Evolutionary conservation across 306 rosid genomes (phyloP).

Genomic region (Heteromeles arbutifolia): DNA sequence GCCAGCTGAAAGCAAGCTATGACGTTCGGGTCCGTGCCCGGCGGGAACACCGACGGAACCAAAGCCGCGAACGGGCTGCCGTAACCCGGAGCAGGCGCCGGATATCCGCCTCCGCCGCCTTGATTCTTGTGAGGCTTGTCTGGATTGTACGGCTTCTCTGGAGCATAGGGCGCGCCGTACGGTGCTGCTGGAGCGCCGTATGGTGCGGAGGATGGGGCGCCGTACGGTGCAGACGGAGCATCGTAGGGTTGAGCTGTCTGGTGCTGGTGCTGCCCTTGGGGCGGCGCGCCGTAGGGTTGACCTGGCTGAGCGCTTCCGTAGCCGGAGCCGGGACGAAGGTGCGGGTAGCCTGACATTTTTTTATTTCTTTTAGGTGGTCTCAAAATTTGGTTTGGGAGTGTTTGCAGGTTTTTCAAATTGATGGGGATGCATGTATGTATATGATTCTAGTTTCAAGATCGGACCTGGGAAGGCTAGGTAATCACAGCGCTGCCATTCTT

Average conservation of each 20-base stretch:
- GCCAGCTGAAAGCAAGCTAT: constrained; percentile 82
- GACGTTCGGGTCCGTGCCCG: constrained; percentile 80
- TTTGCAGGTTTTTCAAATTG: neutral
- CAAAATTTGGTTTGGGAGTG: neutral
- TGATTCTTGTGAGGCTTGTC: constrained; percentile 22
- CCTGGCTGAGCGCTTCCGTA: constrained; percentile 27
- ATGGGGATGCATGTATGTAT: neutral
- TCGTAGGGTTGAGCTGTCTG: constrained; percentile 14
- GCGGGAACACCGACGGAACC: constrained; percentile 80
- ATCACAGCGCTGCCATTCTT: neutral
- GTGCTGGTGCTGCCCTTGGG: neutral
- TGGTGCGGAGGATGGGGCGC: neutral
- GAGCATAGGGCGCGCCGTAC: constrained; percentile 4
- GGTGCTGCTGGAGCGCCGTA: neutral
- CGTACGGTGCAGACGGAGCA: constrained; percentile 9
- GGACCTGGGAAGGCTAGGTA: neutral
- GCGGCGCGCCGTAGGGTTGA: neutral
- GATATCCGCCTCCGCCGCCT: constrained; percentile 30
- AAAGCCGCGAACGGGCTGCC: constrained; percentile 58
- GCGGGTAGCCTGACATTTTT: constrained; percentile 49
- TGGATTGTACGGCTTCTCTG: constrained; percentile 1
- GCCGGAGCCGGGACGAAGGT: constrained; percentile 35
- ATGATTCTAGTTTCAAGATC: too few relatives aligned
- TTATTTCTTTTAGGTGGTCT: too few relatives aligned
- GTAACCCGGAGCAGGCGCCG: constrained; percentile 30